Conservation (phyloP, 2,329 filamentous ascomycete species). For the Teratosphaeria epicoccoides region DNA sequence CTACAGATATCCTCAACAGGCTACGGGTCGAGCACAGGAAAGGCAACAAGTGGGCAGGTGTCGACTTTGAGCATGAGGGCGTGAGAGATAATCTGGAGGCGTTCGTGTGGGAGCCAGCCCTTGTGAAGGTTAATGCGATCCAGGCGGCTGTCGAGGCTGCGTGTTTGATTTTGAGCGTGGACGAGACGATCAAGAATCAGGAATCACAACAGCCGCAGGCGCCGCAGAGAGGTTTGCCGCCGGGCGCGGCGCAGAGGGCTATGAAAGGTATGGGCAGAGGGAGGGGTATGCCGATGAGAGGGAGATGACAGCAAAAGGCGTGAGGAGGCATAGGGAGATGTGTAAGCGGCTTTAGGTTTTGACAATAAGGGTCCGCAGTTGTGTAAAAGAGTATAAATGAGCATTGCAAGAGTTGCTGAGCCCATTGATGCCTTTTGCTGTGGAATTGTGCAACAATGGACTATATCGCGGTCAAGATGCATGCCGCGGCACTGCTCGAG, state of each 20-base stretch:
- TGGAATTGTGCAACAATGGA: too few species aligned
- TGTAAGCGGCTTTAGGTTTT: background rate
- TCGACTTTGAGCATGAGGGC: conserved; percentile 88
- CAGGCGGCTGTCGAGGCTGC: conserved; percentile 92
- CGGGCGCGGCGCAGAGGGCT: conserved; percentile 72
- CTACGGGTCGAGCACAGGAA: conserved; percentile 93
- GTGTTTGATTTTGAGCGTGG: conserved; percentile 89
- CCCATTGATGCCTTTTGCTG: background rate
- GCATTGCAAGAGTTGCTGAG: background rate
- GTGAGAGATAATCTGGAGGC: conserved; percentile 87
- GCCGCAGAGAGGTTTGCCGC: conserved; percentile 55
- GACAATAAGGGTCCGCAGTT: background rate
- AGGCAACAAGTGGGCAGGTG: conserved; percentile 85
- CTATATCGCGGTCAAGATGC: too few species aligned
- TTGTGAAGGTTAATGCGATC: conserved; percentile 95
- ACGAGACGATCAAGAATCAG: conserved; percentile 97
- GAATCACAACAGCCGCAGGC: conserved; percentile 78
- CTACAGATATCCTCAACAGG: conserved; percentile 94
- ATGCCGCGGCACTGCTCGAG: too few species aligned
- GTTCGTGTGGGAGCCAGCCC: conserved; percentile 94
- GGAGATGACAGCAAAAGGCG: conserved; percentile 1
- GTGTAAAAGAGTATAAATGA: background rate
- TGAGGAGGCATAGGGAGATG: background rate
- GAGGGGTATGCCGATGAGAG: conserved; percentile 62
- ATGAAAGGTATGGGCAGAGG: conserved; percentile 61